Conservation (phyloP, 805 yeast species). For the Zygotorulaspora danielsina region DNA sequence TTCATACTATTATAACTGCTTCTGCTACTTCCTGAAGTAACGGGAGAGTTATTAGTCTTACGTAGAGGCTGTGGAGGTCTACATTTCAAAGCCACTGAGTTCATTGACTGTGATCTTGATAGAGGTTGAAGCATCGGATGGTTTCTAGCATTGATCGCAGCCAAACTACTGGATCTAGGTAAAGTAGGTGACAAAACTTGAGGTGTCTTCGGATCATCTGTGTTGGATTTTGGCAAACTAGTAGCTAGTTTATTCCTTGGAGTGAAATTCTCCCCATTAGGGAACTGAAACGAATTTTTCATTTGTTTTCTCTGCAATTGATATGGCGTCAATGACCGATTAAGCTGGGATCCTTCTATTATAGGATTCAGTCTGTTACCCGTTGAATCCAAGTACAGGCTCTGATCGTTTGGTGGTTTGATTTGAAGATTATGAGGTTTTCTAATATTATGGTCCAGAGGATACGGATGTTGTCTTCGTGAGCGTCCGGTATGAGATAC, state of each 20-base stretch:
- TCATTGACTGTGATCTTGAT: constrained; percentile 12
- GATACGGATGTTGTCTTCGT: background rate
- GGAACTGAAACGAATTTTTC: constrained; percentile 30
- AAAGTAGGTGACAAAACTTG: too few species aligned
- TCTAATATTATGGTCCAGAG: background rate
- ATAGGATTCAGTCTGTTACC: constrained; percentile 8
- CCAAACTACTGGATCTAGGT: constrained; percentile 14
- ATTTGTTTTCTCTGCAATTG: constrained; percentile 31
- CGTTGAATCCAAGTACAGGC: background rate
- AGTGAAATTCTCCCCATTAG: constrained; percentile 35
- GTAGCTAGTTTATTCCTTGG: constrained; percentile 20
- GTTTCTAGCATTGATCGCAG: constrained; percentile 6
- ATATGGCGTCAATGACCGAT: constrained; percentile 25
- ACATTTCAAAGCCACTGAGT: constrained; percentile 4
- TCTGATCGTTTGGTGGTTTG: background rate
- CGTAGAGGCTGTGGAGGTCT: constrained; percentile 1
- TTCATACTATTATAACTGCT: constrained; percentile 18
- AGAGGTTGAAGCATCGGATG: constrained; percentile 1
- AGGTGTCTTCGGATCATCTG: background rate
- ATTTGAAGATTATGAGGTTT: background rate
- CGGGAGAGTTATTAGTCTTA: constrained; percentile 2
- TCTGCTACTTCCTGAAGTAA: constrained; percentile 8
- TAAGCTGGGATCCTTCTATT: constrained; percentile 8
- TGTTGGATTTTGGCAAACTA: constrained; percentile 2
- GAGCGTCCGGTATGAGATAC: too few species aligned